A percentile compares a stretch with the other conserved stretches of the same genome.
Conservation (phyloP, 106 monocot species). For the Cymbidium sinense region DNA sequence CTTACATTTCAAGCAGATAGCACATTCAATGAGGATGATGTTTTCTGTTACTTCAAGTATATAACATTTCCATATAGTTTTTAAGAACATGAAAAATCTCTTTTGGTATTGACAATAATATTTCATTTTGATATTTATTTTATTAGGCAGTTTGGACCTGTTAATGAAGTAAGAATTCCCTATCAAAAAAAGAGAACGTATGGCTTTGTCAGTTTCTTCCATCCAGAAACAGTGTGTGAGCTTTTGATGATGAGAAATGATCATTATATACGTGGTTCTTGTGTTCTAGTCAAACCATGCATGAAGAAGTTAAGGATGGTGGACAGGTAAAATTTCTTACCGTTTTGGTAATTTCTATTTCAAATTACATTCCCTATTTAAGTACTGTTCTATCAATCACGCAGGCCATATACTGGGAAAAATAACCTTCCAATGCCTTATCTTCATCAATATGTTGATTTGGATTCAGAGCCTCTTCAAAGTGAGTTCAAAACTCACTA, state of each 20-base stretch:
- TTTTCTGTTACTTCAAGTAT: slow-evolving; percentile 71
- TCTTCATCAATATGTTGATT: slow-evolving; percentile 10
- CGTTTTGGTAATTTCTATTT: background rate
- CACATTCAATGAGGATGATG: slow-evolving; percentile 39
- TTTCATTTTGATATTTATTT: background rate
- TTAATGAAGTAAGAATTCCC: slow-evolving; percentile 83
- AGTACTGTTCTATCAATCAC: background rate
- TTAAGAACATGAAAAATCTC: background rate
- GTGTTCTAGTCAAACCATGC: slow-evolving; percentile 78
- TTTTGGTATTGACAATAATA: background rate
- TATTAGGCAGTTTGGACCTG: slow-evolving; percentile 66
- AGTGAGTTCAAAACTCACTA: slow-evolving; percentile 7
- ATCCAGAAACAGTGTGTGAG: slow-evolving; percentile 48
- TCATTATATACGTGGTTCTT: slow-evolving; percentile 60
- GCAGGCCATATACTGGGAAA: slow-evolving; percentile 14
- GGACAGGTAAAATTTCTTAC: slow-evolving; percentile 34
- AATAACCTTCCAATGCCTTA: slow-evolving; percentile 12
- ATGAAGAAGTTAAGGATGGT: slow-evolving; percentile 44
- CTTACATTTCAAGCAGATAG: too few species aligned
- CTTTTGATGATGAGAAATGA: slow-evolving; percentile 47
- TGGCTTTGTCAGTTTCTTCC: slow-evolving; percentile 81
- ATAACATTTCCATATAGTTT: background rate
- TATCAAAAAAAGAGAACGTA: slow-evolving; percentile 72
- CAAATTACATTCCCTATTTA: background rate
- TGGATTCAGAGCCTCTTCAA: background rate